Evolutionary conservation across 1,284 basidiomycete genomes (phyloP), one percentile per base, ranked within the genome.

Genomic region (Jaminaea rosea): DNA sequence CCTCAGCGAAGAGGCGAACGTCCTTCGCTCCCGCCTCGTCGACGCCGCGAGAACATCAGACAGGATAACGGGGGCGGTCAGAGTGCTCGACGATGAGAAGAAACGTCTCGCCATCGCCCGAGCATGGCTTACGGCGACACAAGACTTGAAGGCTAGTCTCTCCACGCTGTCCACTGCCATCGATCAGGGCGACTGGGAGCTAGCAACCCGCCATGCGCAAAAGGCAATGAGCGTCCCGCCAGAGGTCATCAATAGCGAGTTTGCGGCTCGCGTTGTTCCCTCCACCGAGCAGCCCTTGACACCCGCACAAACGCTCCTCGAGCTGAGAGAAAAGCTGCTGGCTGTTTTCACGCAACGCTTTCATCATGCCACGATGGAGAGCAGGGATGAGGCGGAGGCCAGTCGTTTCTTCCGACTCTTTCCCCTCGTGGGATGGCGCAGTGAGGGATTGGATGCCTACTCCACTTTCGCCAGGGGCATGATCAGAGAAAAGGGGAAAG

Each of bases 331-430:
- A 52, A 78, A 81, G 24, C 81, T 99, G 4, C 79, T 98, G 11
- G 75, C 80, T 5, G 83, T 86, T 31, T 97, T 97, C 75, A 80
- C 81, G 17, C 78, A 77, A 9, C 82, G 86, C 47, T 98, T 98
- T 67, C 79, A 82, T 46, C 80, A 84, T 55, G 80, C 80, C 7
- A 80, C 82, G 5, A 23, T 13, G 19, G 81, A 85, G 41, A 89
- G 92, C 75, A 58, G 58, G 52, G 65, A 69, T 44, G 60, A 69
- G 45, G 84, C 84, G 21, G 84, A 86, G 13, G 94, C 90, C 1
- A 92, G 85, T 60, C 83, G 92, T 5, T 98, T 89, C 77, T 97
- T 98, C 80, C 91, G 94, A 71, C 79, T 98, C 1, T 97, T 98
- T 76, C 93, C 94, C 1, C 84, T 84, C 1, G 88, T 98, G 47